Percentiles rank a stretch among this genome's conserved stretches.
phyloP scores from a whole-genome alignment of 495 filamentous ascomycete genomes.

The Coniosporium apollinis region DNA sequence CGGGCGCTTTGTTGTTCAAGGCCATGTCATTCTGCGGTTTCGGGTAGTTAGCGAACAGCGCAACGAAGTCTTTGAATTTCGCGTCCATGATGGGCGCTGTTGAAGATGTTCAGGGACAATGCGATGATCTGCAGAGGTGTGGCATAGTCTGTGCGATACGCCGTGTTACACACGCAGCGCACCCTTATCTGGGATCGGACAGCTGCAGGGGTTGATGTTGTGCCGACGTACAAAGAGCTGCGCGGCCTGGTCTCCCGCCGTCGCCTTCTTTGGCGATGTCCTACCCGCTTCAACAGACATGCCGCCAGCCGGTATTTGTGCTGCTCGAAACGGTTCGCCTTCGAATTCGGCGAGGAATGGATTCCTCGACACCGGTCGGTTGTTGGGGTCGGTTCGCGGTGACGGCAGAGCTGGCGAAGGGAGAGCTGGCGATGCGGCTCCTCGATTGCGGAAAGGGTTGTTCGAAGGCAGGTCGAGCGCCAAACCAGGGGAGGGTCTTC shows the following conservation, averaged over 20 bases:
- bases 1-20: conserved; percentile 20
- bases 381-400: conserved; percentile 24
- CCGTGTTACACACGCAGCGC: too few species aligned
- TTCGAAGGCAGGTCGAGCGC: conserved; percentile 46
- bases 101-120: neutral
- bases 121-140: conserved; percentile 1
- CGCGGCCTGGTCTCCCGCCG: conserved; percentile 33
- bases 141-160: too few species aligned
- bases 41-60: conserved; percentile 24
- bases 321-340: conserved; percentile 19
- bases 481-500: conserved; percentile 16
- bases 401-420: conserved; percentile 22
- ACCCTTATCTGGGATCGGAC: too few species aligned
- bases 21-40: conserved; percentile 21
- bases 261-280: too few species aligned
- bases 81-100: conserved; percentile 7
- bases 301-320: neutral
- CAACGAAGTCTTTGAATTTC: conserved; percentile 17
- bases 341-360: conserved; percentile 73
- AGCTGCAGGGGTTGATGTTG: too few species aligned
- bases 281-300: too few species aligned
- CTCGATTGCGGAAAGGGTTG: conserved; percentile 92
- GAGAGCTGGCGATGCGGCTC: conserved; percentile 48
- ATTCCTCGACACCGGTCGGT: conserved; percentile 67
- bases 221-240: conserved; percentile 88